Conservation (phyloP, 2,329 filamentous ascomycete species). For the Pseudogymnoascus sp. region DNA sequence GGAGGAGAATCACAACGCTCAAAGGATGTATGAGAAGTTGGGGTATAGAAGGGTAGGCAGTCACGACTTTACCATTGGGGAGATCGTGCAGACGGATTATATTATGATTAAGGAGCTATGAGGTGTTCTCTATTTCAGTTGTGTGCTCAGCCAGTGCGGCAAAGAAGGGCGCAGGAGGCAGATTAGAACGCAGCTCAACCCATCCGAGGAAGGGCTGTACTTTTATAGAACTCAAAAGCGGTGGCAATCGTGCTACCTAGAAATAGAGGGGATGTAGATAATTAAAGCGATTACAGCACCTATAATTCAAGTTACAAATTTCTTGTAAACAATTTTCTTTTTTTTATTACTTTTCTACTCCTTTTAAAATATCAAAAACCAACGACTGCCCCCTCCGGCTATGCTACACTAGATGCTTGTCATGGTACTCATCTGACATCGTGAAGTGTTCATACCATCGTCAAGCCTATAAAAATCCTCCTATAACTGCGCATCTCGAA, state of each 20-base stretch:
- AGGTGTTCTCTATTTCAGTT: not conserved
- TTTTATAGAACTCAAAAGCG: not conserved
- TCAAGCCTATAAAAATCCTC: not conserved
- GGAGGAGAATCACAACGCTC: slow-evolving; percentile 36
- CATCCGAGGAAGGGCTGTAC: not conserved
- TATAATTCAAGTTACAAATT: not conserved
- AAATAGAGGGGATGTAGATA: not conserved
- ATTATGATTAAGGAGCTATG: slow-evolving; percentile 32
- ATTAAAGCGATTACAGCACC: not conserved
- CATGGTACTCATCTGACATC: slow-evolving; percentile 1
- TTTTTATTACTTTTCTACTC: not conserved
- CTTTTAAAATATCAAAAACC: not conserved
- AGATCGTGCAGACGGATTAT: slow-evolving; percentile 34
- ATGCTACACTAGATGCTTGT: slow-evolving; percentile 4
- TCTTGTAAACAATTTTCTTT: slow-evolving; percentile 1
- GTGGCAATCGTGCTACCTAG: not conserved
- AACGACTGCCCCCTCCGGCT: not conserved
- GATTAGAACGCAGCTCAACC: not conserved
- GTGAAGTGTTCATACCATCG: slow-evolving; percentile 4
- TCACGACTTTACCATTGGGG: slow-evolving; percentile 36
- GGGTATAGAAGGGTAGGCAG: slow-evolving; percentile 33
- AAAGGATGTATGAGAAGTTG: slow-evolving; percentile 32
- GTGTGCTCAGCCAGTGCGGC: not conserved
- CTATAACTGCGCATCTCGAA: not conserved
- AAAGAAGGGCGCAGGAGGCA: not conserved